Evolutionary conservation across 768 basidiomycete species (phyloP).

Genomic region (Trametes cingulata): DNA sequence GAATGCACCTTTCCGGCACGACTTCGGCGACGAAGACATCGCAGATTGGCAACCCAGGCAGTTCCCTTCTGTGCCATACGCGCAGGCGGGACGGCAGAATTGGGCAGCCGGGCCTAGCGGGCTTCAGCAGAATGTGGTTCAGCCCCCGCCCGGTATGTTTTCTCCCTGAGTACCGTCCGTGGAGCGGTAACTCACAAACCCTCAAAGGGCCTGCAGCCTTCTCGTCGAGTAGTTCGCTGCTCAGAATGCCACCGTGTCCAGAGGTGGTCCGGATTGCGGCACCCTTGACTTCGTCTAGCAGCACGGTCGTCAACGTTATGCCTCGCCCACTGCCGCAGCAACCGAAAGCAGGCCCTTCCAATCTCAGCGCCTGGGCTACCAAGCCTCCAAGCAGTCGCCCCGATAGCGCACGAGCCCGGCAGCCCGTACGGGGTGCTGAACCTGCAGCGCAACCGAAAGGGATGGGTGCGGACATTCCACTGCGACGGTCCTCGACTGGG

Average conservation of each 20-base stretch:
- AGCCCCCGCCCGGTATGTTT: not conserved
- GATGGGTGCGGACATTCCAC: no score
- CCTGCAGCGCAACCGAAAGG: not conserved
- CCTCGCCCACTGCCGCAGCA: not conserved
- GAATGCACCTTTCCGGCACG: constrained; percentile 14
- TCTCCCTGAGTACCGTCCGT: not conserved
- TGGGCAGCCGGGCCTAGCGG: not conserved
- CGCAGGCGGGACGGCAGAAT: not conserved
- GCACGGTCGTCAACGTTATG: not conserved
- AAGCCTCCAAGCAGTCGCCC: not conserved
- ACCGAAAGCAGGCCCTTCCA: not conserved
- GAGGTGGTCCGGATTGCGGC: not conserved
- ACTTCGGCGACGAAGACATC: not conserved
- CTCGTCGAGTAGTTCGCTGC: constrained; percentile 8
- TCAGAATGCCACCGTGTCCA: not conserved
- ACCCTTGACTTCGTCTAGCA: constrained; percentile 3
- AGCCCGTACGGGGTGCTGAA: no score
- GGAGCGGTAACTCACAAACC: not conserved
- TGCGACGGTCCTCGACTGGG: not conserved
- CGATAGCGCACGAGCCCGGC: not conserved
- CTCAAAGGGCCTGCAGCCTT: not conserved
- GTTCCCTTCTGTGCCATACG: constrained; percentile 4
- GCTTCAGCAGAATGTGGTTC: not conserved
- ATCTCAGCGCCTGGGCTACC: not conserved
- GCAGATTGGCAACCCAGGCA: constrained; percentile 15